phyloP scores from a whole-genome alignment of 164 flowering plant genomes.

The Sextonia rubra region DNA sequence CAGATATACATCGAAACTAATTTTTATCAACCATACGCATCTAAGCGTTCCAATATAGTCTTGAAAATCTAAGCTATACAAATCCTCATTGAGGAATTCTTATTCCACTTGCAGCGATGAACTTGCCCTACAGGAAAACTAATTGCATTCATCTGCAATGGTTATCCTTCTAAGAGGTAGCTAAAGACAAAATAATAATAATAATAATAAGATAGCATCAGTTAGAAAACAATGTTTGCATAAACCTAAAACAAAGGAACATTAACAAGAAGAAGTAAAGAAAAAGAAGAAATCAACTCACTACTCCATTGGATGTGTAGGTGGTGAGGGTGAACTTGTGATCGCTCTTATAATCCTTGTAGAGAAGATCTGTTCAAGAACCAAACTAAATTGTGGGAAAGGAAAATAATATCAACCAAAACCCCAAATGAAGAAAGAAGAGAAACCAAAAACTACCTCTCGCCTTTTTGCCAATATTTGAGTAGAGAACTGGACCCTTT shows the following conservation, averaged over 20 bases:
- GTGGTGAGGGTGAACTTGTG: constrained; percentile 83
- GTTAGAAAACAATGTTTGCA: too few relatives aligned
- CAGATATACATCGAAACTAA: too few relatives aligned
- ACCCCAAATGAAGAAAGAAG: neutral
- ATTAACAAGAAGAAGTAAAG: neutral
- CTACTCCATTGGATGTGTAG: constrained; percentile 68
- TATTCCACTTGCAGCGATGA: too few relatives aligned
- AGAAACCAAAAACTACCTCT: constrained; percentile 41
- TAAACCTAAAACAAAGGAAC: neutral
- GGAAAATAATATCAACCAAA: neutral
- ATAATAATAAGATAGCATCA: too few relatives aligned
- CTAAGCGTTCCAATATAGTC: too few relatives aligned
- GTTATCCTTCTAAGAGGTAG: too few relatives aligned
- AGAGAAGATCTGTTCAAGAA: constrained; percentile 64
- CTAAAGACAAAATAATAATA: too few relatives aligned
- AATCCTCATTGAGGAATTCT: too few relatives aligned
- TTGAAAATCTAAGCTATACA: too few relatives aligned
- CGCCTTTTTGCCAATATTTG: constrained; percentile 80
- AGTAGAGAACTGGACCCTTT: constrained; percentile 86
- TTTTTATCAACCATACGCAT: too few relatives aligned
- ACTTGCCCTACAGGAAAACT: too few relatives aligned
- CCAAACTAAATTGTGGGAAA: neutral
- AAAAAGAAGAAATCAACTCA: constrained; percentile 28
- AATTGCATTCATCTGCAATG: too few relatives aligned
- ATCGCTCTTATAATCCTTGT: constrained; percentile 84